Base-by-base conservation (phyloP, 2,329 filamentous ascomycete species). In the Penicillium sp. region DNA sequence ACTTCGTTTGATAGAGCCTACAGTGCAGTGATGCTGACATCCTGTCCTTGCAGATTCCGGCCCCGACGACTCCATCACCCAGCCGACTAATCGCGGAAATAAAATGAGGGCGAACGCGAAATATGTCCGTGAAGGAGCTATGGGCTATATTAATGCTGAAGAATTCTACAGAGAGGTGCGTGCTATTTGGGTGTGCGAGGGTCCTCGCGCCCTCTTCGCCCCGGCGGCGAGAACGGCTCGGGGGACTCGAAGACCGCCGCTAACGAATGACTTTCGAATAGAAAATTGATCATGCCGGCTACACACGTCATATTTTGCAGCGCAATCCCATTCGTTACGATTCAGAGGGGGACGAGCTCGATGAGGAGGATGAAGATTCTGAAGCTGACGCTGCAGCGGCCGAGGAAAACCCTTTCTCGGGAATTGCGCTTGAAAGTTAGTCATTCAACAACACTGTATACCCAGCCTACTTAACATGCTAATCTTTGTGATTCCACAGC, bases 221-320 rank as follows among this genome's bases (percentile, higher is more conserved):
- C 18, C 15, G 26, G 33, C 20, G 18, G 33, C 27, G 35, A 36
- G 33, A 40, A 29, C 36, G 28, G 40, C 37, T 34, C 26, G 27
- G 33, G 38, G 19, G 19, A 41, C 29, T 33, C 19, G 15, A 33
- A 36, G 28, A 38, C 49, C 50, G 29, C 51, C 33, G 21, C 19
- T 31, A 20, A 38, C 16, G 23, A 13, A 25, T 14, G 18, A 37
- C 44, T 33, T 35, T n/a, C 33, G 11, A 15, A 47, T 45, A 81
- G 77, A 76, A 71, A 63, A 71, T 82, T 48, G 74, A 79, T 31
- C 79, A 83, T 57, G 79, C 78, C 28, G 80, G 80, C 32, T 81
- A 82, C 59, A 68, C 72, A 28, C 72, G 80, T 53, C 71, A 76
- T 56, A 80, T 81, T 36, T 68, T 83, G 33, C 70, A 74, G 48